Percentiles rank a stretch among this genome's conserved stretches.
These are phyloP conservation scores for Lipomyces chichibuensis DNA, from an alignment of 805 yeast species.

Conservation along the genomic window DNA sequence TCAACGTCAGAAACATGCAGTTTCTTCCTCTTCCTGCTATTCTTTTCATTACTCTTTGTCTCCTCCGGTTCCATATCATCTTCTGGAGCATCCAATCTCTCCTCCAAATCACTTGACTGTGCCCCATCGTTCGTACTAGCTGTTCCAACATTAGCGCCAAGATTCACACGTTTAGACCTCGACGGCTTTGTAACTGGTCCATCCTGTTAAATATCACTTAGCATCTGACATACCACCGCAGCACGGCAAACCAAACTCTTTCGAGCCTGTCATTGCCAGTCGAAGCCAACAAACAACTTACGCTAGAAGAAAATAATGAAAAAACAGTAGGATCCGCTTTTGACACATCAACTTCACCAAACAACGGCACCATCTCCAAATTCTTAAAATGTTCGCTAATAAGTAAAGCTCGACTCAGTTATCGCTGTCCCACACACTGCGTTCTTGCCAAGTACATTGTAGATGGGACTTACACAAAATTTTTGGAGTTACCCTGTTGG, in stretches of 20 bases:
- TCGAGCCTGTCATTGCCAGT: neutral
- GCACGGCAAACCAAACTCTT: neutral
- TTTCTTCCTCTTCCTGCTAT: slow-evolving; percentile 28
- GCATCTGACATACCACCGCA: neutral
- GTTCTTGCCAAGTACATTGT: neutral
- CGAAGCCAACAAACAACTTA: slow-evolving; percentile 11
- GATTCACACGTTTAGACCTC: slow-evolving; percentile 16
- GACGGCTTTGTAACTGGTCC: slow-evolving; percentile 22
- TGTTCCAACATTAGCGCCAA: slow-evolving; percentile 7
- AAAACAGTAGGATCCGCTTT: slow-evolving; percentile 20
- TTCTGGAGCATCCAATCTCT: slow-evolving; percentile 9
- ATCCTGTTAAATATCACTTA: neutral
- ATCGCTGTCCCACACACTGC: no score
- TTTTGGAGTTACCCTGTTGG: no score
- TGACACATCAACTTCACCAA: slow-evolving; percentile 15
- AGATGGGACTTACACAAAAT: no score
- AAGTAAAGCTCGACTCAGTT: neutral
- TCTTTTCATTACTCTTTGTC: slow-evolving; percentile 22
- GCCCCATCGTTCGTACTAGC: neutral
- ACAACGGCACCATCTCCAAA: slow-evolving; percentile 15
- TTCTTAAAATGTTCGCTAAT: neutral
- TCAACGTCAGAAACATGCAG: slow-evolving; percentile 24
- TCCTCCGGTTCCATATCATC: slow-evolving; percentile 13
- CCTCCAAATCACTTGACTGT: neutral
- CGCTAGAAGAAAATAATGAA: slow-evolving; percentile 21